Base-by-base conservation (phyloP, 1,284 basidiomycete species). In the Fomitiporia mediterranea region DNA sequence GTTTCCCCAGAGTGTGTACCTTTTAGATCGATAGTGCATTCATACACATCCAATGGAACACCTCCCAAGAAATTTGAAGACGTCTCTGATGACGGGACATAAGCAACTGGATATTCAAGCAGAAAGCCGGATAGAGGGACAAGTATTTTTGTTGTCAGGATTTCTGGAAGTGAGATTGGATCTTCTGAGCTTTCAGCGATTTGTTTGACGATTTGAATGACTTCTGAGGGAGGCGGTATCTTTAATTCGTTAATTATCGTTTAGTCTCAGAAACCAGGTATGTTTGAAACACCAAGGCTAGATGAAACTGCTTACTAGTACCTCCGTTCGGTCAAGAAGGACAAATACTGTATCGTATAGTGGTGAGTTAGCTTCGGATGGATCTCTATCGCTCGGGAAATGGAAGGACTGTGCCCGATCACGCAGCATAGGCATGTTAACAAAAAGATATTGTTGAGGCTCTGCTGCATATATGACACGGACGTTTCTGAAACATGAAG, bases 81-180 rank as follows among this genome's bases (percentile, higher is more conserved):
- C 2, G 65, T 60, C 2, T 65, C 46, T 15, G 66, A 65, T 5
- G 61, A 55, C n/a, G 81, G 80, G 23, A 75, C 65, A 57, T 83
- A 83, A 15, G 78, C 80, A 5, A 82, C 72, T 7, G 78, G 77
- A 56, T 83, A 84, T 61, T 82, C 82, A 35, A 84, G 73, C 21
- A 83, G 64, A 28, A 80, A 60, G 2, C 75, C 82, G 7, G 81
- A 78, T 1, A 84, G 68, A 32, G 80, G 75, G 38, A 83, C 66
- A 13, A 73, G 63, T 35, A 55, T 47, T 28, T 63, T 59, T 51
- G 62, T 52, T 1, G 69, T 58, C 28, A 70, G 52, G 9, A 47
- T 37, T 44, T 63, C 58, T 6, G 69, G 60, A 39, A 75, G 61
- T 23, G 63, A 57, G 46, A 70, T 61, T 13, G 65, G 61, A 61